Conservation (phyloP, 2,329 filamentous ascomycete species). For the Lojkania enalia region DNA sequence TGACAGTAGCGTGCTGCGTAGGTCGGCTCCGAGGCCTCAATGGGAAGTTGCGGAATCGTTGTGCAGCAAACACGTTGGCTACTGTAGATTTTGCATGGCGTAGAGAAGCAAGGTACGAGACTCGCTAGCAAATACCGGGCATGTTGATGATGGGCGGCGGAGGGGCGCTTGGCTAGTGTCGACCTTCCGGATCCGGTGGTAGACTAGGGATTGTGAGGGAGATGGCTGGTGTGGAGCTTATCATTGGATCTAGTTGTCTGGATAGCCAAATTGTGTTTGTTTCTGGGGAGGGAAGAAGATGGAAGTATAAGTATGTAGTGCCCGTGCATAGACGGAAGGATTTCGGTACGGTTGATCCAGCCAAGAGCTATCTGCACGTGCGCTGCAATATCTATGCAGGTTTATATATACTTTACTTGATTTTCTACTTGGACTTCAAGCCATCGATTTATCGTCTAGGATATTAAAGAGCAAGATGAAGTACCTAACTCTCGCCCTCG, state of each 20-base stretch:
- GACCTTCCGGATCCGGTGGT: constrained; percentile 2
- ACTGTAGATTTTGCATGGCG: too few relatives aligned
- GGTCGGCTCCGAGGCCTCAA: background rate
- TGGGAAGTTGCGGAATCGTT: background rate
- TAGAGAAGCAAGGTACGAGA: background rate
- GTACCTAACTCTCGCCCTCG: constrained; percentile 29
- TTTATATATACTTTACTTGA: too few relatives aligned
- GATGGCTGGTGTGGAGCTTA: background rate
- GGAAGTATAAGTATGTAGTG: constrained; percentile 1
- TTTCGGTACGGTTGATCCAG: background rate
- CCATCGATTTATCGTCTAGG: too few relatives aligned
- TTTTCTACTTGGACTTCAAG: too few relatives aligned
- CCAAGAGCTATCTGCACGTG: too few relatives aligned
- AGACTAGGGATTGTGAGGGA: too few relatives aligned
- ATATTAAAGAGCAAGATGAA: constrained; percentile 35
- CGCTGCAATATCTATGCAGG: too few relatives aligned
- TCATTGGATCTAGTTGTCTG: constrained; percentile 2
- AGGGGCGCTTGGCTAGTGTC: background rate
- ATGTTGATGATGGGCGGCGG: background rate
- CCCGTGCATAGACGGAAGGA: background rate
- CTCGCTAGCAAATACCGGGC: background rate
- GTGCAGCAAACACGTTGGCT: too few relatives aligned
- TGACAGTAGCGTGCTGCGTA: background rate
- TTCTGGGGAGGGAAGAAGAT: too few relatives aligned
- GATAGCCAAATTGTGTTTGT: too few relatives aligned